Percentiles rank a stretch among this genome's conserved stretches.
phyloP scores from a whole-genome alignment of 495 filamentous ascomycete genomes.

The Penicillium argentinense region DNA sequence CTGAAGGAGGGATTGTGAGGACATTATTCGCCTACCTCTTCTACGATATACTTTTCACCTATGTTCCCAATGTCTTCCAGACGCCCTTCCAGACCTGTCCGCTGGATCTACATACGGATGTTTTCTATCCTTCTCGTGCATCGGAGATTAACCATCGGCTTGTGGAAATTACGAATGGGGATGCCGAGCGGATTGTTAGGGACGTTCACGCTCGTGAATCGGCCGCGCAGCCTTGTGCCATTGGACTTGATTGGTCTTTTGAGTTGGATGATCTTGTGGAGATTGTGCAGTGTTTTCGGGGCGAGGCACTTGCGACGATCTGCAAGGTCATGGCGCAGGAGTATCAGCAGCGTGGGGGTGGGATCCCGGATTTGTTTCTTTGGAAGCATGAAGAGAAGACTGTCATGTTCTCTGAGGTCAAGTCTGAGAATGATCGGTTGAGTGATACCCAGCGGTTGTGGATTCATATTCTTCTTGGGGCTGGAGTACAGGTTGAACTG shows the following conservation, averaged over 20 bases:
- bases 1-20: conserved; percentile 84
- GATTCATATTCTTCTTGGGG: conserved; percentile 88
- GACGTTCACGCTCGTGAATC: conserved; percentile 63
- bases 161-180: conserved; percentile 79
- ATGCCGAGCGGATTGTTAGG: conserved; percentile 63
- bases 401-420: conserved; percentile 87
- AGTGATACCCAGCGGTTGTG: conserved; percentile 96
- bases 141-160: conserved; percentile 89
- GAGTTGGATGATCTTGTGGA: conserved; percentile 76
- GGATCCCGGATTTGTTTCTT: conserved; percentile 90
- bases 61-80: conserved; percentile 95
- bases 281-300: conserved; percentile 75
- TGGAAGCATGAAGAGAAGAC: conserved; percentile 63
- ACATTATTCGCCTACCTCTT: conserved; percentile 92
- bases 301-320: conserved; percentile 74
- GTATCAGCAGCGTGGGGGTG: conserved; percentile 80
- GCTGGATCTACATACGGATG: conserved; percentile 88
- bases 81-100: conserved; percentile 93
- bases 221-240: conserved; percentile 73
- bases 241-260: conserved; percentile 91
- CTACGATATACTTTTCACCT: conserved; percentile 89
- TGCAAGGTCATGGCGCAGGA: conserved; percentile 96
- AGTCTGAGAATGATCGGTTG: conserved; percentile 91
- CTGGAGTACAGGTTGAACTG: conserved; percentile 82
- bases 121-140: conserved; percentile 81